Conservation (phyloP, 352 stramenopile species). For the Lagenidium giganteum region DNA sequence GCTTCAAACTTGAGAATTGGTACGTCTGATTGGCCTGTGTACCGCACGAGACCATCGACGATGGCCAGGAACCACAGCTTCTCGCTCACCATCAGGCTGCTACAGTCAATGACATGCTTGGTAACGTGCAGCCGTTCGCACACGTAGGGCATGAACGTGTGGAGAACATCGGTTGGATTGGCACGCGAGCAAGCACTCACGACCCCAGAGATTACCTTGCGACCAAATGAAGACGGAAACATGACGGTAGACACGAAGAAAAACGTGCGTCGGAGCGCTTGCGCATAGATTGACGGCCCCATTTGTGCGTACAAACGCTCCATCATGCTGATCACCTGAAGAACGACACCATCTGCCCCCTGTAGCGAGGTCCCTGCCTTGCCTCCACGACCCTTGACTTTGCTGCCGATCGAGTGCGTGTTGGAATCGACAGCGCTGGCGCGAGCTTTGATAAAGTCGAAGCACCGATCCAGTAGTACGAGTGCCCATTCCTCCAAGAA, state of each 20-base stretch:
- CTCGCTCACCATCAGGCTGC: constrained; percentile 45
- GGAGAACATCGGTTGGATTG: constrained; percentile 29
- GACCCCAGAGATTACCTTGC: constrained; percentile 49
- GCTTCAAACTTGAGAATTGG: constrained; percentile 30
- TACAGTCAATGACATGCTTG: constrained; percentile 26
- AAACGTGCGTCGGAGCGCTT: constrained; percentile 46
- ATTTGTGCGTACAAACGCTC: constrained; percentile 55
- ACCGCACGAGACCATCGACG: constrained; percentile 44
- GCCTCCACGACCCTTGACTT: constrained; percentile 7
- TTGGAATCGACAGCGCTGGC: constrained; percentile 24
- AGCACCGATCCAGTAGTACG: constrained; percentile 50
- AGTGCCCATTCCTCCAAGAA: constrained; percentile 68
- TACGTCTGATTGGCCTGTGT: no score
- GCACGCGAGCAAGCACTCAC: constrained; percentile 45
- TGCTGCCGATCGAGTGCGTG: constrained; percentile 10
- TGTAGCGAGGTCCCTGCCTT: constrained; percentile 14
- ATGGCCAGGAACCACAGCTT: constrained; percentile 63
- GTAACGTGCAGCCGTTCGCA: constrained; percentile 40
- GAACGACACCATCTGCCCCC: constrained; percentile 39
- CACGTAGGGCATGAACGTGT: constrained; percentile 33
- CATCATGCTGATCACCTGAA: constrained; percentile 62
- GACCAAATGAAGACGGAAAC: constrained; percentile 55
- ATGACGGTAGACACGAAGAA: constrained; percentile 51
- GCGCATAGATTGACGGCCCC: constrained; percentile 51
- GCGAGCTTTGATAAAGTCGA: constrained; percentile 59